Base-by-base conservation (phyloP, 2,329 filamentous ascomycete species). In the Gliomastix tumulicola region DNA sequence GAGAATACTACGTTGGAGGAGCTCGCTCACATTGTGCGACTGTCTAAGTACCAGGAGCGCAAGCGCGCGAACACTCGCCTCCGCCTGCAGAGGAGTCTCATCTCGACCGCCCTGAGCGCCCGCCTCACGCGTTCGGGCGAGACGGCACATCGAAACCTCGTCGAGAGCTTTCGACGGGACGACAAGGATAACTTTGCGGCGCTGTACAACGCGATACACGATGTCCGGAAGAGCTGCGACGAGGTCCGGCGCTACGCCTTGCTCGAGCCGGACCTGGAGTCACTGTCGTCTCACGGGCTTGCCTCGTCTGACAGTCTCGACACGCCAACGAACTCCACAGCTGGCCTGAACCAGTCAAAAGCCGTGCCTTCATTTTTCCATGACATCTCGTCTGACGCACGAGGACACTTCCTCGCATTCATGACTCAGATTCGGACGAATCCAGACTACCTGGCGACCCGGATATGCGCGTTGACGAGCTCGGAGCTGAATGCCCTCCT, bases 341-440 rank as follows among this genome's bases (percentile, higher is more conserved):
- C 62, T 42, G 60, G 58, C 35, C 25, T 28, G 13, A 16, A 16
- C 25, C 25, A 13, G 6, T 28, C 25, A 13, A 13, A n/a, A 13
- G 46, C 57, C 41, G 41, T 21, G 13, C 7, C 22, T 13, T 20
- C 36, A 36, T 84, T 83, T 47, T 63, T 84, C 36, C 76, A 84
- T 55, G 80, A 88, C 51, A 75, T 97, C 34, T 85, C 88, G 35
- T 69, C 77, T 39, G 79, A 83, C 43, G 79, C 87, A 38, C 73
- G 86, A 53, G 78, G 87, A 42, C 78, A 82, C 30, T 77, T 96
- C 41, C 57, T 96, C 40, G 76, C 79, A 43, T 90, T 97, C 53
- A 65, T 97, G 49, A 82, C 78, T 34, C 78, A 87, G 59, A 75
- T 96, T 44, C 80, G 90, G 49, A 88, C 84, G 44, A 89, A 95